Evolutionary conservation across 345 rosid species (phyloP).

Genomic region (Pugionium cornutum): DNA sequence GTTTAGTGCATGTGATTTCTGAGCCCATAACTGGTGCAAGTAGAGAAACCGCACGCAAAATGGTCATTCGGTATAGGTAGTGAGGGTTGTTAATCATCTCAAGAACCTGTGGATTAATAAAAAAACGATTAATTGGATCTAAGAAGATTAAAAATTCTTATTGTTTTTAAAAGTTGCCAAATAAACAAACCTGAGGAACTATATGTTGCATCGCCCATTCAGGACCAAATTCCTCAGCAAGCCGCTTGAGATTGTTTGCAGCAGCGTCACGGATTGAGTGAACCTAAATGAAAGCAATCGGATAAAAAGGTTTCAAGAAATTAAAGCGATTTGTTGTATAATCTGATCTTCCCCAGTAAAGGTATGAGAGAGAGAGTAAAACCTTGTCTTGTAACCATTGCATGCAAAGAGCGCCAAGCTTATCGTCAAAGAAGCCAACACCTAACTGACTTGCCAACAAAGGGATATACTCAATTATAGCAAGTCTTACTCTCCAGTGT

Average conservation of each 20-base stretch:
- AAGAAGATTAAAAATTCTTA: background rate
- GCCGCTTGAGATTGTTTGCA: conserved; percentile 79
- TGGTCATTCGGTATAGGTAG: conserved; percentile 89
- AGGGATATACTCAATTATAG: conserved; percentile 45
- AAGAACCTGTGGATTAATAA: conserved; percentile 54
- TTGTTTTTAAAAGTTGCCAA: background rate
- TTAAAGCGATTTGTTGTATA: background rate
- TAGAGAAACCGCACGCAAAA: conserved; percentile 70
- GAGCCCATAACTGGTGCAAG: conserved; percentile 53
- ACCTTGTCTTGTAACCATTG: conserved; percentile 82
- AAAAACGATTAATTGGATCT: background rate
- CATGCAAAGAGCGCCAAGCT: no score
- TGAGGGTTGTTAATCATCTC: conserved; percentile 78
- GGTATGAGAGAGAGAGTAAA: background rate
- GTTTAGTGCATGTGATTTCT: conserved; percentile 64
- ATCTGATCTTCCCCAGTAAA: background rate
- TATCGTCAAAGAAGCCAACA: no score
- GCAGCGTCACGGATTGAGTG: conserved; percentile 89
- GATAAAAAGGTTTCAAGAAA: background rate
- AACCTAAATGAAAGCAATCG: conserved; percentile 45
- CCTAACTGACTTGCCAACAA: no score
- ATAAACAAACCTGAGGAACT: conserved; percentile 69
- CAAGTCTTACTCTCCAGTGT: conserved; percentile 97
- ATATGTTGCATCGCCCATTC: conserved; percentile 93
- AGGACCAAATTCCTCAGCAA: conserved; percentile 86